These are phyloP conservation scores for Acanthamoeba culbertsoni DNA, from an alignment of 208 protist genomes.

Conservation along the genomic window DNA sequence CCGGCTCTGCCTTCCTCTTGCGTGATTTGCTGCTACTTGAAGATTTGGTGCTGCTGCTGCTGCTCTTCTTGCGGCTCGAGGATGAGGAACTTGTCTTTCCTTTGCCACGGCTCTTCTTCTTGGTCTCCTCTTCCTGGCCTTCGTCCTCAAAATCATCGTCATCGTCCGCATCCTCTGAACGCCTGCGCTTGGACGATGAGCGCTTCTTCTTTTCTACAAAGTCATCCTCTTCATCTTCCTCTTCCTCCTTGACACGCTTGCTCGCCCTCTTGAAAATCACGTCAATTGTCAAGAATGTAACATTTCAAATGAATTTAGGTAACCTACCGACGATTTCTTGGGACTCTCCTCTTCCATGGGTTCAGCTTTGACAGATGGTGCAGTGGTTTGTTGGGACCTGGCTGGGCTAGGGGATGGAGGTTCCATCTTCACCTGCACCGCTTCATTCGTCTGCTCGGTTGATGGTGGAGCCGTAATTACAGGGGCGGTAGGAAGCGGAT, in stretches of 20 bases:
- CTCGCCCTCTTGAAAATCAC: neutral
- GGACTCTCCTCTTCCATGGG: neutral
- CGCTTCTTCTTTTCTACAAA: neutral
- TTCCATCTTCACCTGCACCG: neutral
- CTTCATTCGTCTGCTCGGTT: neutral
- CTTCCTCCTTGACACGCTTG: neutral
- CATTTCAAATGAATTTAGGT: too few species aligned
- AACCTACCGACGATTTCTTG: neutral
- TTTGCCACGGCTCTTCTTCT: neutral
- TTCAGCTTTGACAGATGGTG: neutral
- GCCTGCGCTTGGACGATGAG: neutral
- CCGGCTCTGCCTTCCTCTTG: slow-evolving; percentile 34
- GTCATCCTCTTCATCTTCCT: slow-evolving; percentile 21
- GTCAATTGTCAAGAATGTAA: neutral
- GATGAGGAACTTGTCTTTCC: neutral
- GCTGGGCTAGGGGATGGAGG: neutral
- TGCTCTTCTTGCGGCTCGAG: neutral
- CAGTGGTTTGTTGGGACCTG: neutral
- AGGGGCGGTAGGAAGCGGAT: neutral
- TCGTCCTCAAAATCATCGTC: too few species aligned
- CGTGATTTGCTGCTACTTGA: neutral
- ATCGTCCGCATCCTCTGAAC: too few species aligned
- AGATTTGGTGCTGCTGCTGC: neutral
- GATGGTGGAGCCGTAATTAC: neutral
- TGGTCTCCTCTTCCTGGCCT: slow-evolving; percentile 1